Evolutionary conservation across 2,329 filamentous ascomycete species (phyloP).

Genomic region (Ophiostoma ips): DNA sequence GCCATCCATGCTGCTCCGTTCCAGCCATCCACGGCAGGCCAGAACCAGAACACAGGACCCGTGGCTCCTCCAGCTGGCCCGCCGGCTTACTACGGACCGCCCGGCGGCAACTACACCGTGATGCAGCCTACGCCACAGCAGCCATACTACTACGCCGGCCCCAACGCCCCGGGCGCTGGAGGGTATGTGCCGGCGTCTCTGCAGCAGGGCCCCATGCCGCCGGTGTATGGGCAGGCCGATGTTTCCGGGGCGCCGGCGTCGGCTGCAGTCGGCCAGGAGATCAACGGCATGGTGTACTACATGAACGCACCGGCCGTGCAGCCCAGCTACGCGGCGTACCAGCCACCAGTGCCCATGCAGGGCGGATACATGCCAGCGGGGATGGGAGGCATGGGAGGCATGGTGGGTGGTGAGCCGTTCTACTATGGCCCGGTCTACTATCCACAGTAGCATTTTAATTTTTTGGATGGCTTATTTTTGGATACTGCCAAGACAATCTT

Average conservation of each 20-base stretch:
- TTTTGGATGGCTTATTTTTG: neutral
- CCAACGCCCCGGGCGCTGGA: slow-evolving; percentile 28
- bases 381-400: slow-evolving; percentile 22
- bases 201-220: slow-evolving; percentile 26
- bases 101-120: slow-evolving; percentile 29
- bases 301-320: slow-evolving; percentile 66
- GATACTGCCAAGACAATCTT: neutral
- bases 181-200: slow-evolving; percentile 39
- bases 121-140: slow-evolving; percentile 39
- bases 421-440: slow-evolving; percentile 38
- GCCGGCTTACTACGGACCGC: slow-evolving; percentile 21
- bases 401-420: slow-evolving; percentile 37
- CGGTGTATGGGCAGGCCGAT: slow-evolving; percentile 25
- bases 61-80: slow-evolving; percentile 24
- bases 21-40: slow-evolving; percentile 46
- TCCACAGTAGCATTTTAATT: neutral
- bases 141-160: slow-evolving; percentile 20
- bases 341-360: slow-evolving; percentile 20
- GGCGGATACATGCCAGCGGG: slow-evolving; percentile 40
- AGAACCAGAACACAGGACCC: slow-evolving; percentile 31
- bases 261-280: slow-evolving; percentile 64
- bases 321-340: slow-evolving; percentile 31
- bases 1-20: slow-evolving; percentile 84
- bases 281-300: slow-evolving; percentile 94
- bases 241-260: slow-evolving; percentile 24